Evolutionary conservation across 139 green algal species (phyloP), one percentile per base, ranked within the genome.

Genomic region (Deuterostichococcus epilithicus): DNA sequence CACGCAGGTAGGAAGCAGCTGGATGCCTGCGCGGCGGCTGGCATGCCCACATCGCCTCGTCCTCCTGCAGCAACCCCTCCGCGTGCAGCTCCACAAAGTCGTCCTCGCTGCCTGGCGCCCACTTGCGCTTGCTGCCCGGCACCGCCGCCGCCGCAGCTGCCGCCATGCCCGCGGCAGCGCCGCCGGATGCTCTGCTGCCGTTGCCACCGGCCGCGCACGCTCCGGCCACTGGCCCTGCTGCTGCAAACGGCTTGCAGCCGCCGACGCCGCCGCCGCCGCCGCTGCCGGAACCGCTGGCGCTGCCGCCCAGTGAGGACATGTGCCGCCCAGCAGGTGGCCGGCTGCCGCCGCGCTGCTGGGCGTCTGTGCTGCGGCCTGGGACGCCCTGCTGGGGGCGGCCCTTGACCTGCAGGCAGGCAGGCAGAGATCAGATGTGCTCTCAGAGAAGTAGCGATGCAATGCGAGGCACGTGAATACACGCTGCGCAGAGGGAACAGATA

Each of bases 61-160:
- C 78, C 5, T 71, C 36, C 2, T 82, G 72, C 37, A 82, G 68
- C 32, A 44, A 35, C 4, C 74, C 47, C 45, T 78, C 33, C 1
- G 33, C 37, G 35, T 36, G 20, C 34, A 63, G 52, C 20, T 63
- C 52, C 52, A 63, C 28, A 25, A 63, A 28, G 13, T 63, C 42
- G 34, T 39, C 6, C 35, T 37, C 58, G 32, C 34, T 71, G 42
- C 34, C 70, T 66, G 76, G 45, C 36, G 38, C 39, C 5, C 28
- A 63, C 37, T 59, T 78, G 59, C 59, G 38, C 13, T 66, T 52
- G 36, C 47, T 45, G 42, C 58, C 30, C 58, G 75, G 36, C 25
- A 32, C 66, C 52, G 66, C 44, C 58, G 75, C 66, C 69, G 65
- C 75, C 68, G 75, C 23, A 37, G 22, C 38, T 69, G 26, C 0